A percentile compares a stretch with the other conserved stretches of the same genome.
These are phyloP conservation scores for Tulasnella sp. DNA, from an alignment of 768 basidiomycete genomes.

Conservation along the genomic window DNA sequence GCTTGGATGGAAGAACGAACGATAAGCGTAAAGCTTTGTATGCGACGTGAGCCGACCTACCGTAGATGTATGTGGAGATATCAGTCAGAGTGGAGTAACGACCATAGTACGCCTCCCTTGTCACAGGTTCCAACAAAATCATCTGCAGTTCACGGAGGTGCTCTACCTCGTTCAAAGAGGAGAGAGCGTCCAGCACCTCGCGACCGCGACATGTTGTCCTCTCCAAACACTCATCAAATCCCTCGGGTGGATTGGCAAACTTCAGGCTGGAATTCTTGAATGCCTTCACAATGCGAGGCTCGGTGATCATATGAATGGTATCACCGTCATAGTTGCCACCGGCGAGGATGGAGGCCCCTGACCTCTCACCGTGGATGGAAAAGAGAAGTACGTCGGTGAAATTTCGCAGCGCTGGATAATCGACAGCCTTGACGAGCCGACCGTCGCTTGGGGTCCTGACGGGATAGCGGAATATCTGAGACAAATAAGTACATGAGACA, in stretches of 20 bases:
- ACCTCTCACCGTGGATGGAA: slow-evolving; percentile 34
- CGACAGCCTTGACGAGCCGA: slow-evolving; percentile 14
- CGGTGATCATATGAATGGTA: slow-evolving; percentile 42
- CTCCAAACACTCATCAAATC: slow-evolving; percentile 38
- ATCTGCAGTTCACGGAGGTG: slow-evolving; percentile 38
- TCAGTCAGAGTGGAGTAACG: slow-evolving; percentile 48
- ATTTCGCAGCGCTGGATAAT: background rate
- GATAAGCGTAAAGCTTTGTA: background rate
- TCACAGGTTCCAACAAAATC: slow-evolving; percentile 45
- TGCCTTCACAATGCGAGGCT: slow-evolving; percentile 44
- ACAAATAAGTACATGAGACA: background rate
- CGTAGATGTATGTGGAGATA: slow-evolving; percentile 43
- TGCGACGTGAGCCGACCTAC: slow-evolving; percentile 24
- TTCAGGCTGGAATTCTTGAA: slow-evolving; percentile 49
- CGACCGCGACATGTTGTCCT: slow-evolving; percentile 40
- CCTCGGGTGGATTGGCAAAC: slow-evolving; percentile 43
- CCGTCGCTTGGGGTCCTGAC: background rate
- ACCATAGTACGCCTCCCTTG: slow-evolving; percentile 42
- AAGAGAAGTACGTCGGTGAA: slow-evolving; percentile 26
- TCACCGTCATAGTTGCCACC: slow-evolving; percentile 64
- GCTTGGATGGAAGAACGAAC: background rate
- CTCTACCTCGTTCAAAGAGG: slow-evolving; percentile 27
- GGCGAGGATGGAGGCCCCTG: slow-evolving; percentile 51
- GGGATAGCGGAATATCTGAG: slow-evolving; percentile 14
- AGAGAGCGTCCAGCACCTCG: slow-evolving; percentile 33